A percentile compares a stretch with the other conserved stretches of the same genome.
Conservation (phyloP, 1,284 basidiomycete genomes). For the Boletus sp. region DNA sequence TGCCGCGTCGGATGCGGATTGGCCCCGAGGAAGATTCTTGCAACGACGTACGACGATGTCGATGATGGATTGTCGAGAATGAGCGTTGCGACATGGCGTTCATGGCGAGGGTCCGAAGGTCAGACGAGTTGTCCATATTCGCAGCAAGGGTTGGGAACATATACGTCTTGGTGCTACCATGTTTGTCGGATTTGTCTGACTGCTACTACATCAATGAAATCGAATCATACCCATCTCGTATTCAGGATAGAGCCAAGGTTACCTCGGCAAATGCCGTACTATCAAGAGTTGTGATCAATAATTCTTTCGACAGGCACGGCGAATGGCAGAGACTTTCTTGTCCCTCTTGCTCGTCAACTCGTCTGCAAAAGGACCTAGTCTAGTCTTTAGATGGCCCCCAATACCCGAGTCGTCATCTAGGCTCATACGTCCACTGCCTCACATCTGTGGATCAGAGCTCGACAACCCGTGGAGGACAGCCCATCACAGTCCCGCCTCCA, state of each 20-base stretch:
- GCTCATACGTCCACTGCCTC: constrained; percentile 58
- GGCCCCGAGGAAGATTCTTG: constrained; percentile 29
- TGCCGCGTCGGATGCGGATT: constrained; percentile 47
- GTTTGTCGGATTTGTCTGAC: too few species aligned
- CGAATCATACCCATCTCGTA: too few species aligned
- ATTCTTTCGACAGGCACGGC: background rate
- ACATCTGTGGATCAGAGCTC: constrained; percentile 45
- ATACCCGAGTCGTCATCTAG: constrained; percentile 52
- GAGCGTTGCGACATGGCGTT: too few species aligned
- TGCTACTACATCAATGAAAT: too few species aligned
- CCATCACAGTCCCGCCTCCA: constrained; percentile 34
- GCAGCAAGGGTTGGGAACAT: too few species aligned
- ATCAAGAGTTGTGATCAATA: too few species aligned
- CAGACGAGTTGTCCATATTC: too few species aligned
- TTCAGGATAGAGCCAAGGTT: too few species aligned
- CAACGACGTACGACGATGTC: background rate
- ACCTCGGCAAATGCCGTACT: too few species aligned
- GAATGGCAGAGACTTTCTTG: constrained; percentile 69
- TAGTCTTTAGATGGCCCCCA: constrained; percentile 76
- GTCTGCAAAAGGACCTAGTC: constrained; percentile 67
- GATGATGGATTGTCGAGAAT: constrained; percentile 25
- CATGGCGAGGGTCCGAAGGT: too few species aligned
- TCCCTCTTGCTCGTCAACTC: constrained; percentile 71
- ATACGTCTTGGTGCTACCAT: too few species aligned
- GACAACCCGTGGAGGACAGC: constrained; percentile 72